Conservation (phyloP, 768 basidiomycete genomes). For the Scleroderma citrinum region DNA sequence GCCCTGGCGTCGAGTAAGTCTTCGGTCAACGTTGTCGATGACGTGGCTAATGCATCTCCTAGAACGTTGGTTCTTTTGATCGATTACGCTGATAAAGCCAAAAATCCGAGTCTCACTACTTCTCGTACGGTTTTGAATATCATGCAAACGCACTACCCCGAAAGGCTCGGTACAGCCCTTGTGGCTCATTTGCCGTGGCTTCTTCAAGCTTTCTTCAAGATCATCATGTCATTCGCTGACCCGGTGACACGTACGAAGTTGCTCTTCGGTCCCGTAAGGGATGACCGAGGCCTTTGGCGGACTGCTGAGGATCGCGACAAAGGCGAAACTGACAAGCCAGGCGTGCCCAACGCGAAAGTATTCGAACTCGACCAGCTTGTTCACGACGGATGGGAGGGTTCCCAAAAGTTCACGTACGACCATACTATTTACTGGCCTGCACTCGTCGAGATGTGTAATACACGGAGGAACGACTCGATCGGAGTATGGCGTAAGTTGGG, state of each 20-base stretch:
- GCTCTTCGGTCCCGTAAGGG: conserved; percentile 58
- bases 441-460: conserved; percentile 49
- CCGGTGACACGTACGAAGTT: conserved; percentile 73
- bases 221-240: conserved; percentile 79
- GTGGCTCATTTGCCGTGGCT: conserved; percentile 81
- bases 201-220: conserved; percentile 66
- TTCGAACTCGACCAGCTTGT: conserved; percentile 70
- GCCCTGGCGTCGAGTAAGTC: conserved; percentile 69
- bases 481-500: conserved; percentile 66
- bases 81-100: conserved; percentile 70
- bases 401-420: conserved; percentile 59
- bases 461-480: conserved; percentile 43
- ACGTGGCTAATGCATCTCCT: background rate
- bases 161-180: conserved; percentile 70
- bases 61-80: conserved; percentile 70
- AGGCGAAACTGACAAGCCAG: conserved; percentile 17
- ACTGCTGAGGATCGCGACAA: conserved; percentile 18
- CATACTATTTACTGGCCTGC: conserved; percentile 74
- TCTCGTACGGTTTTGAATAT: conserved; percentile 48
- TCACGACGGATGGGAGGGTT: conserved; percentile 65
- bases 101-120: conserved; percentile 41
- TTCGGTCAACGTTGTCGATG: background rate
- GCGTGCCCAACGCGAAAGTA: conserved; percentile 42
- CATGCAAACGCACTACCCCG: conserved; percentile 80
- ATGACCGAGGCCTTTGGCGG: conserved; percentile 22